phyloP scores from a whole-genome alignment of 2,329 filamentous ascomycete species.

The Cladosporium halotolerans region DNA sequence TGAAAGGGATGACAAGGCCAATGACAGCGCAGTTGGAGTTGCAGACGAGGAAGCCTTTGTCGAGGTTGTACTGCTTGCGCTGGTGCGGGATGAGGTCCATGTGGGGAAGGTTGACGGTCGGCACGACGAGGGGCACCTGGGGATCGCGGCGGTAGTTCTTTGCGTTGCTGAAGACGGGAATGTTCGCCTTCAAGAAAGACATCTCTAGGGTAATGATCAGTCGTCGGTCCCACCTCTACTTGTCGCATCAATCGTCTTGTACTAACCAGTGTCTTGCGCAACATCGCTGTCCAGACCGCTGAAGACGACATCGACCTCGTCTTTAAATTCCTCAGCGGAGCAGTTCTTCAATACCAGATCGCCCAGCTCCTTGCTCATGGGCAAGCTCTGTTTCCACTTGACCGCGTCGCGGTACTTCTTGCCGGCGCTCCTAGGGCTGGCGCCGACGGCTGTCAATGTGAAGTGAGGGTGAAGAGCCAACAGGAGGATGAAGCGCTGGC shows the following conservation, averaged over 20 bases:
- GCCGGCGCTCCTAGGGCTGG: constrained; percentile 79
- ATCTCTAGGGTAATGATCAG: constrained; percentile 55
- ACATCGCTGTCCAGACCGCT: constrained; percentile 88
- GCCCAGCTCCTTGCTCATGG: constrained; percentile 69
- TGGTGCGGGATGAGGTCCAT: constrained; percentile 87
- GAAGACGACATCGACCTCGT: constrained; percentile 83
- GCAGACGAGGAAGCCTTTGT: constrained; percentile 89
- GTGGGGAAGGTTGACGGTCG: constrained; percentile 87
- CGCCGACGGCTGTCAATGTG: constrained; percentile 79
- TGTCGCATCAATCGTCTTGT: neutral
- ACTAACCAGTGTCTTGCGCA: constrained; percentile 78
- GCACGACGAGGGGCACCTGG: constrained; percentile 85
- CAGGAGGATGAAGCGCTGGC: constrained; percentile 90
- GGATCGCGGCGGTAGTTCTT: constrained; percentile 94
- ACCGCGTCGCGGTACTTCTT: constrained; percentile 95
- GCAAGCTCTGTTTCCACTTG: constrained; percentile 84
- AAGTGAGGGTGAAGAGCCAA: constrained; percentile 84
- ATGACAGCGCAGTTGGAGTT: constrained; percentile 99
- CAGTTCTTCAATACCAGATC: constrained; percentile 83
- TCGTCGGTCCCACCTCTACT: constrained; percentile 8
- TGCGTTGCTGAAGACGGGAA: constrained; percentile 93
- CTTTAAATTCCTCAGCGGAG: constrained; percentile 70
- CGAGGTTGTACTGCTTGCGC: constrained; percentile 62
- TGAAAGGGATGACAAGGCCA: constrained; percentile 89
- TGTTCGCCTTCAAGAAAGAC: constrained; percentile 80